These are phyloP conservation scores for Fagopyrum tataricum DNA, from an alignment of 148 eudicot species.

Conservation along the genomic window DNA sequence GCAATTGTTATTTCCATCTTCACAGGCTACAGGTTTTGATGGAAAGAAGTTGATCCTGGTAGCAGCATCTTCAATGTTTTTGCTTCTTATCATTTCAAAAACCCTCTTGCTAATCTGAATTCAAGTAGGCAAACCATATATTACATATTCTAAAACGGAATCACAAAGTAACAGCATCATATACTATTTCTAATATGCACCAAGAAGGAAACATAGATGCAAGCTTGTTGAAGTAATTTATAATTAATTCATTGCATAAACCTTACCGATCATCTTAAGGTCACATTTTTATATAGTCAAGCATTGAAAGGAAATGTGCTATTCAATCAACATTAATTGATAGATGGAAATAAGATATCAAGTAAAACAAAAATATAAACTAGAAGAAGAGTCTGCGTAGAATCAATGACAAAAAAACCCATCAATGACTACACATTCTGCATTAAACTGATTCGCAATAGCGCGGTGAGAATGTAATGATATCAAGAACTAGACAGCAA, in stretches of 20 bases:
- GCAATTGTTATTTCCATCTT: slow-evolving; percentile 14
- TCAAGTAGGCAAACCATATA: not conserved
- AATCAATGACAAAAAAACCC: not conserved
- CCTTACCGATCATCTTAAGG: not conserved
- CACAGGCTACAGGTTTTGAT: slow-evolving; percentile 19
- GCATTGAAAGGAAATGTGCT: not conserved
- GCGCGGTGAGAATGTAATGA: not conserved
- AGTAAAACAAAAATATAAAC: not conserved
- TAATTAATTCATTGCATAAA: not conserved
- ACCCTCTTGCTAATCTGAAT: slow-evolving; percentile 85
- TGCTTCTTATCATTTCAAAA: slow-evolving; percentile 68
- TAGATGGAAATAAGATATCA: not conserved
- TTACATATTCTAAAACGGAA: not conserved
- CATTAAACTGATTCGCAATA: not conserved
- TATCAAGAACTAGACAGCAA: not conserved
- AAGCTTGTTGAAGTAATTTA: not conserved
- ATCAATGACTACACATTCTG: not conserved
- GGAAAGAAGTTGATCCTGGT: slow-evolving; percentile 21
- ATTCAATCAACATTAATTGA: not conserved
- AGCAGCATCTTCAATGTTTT: slow-evolving; percentile 35
- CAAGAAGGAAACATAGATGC: not conserved
- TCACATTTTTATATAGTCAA: not conserved
- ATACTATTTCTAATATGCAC: not conserved
- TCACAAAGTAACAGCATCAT: not conserved
- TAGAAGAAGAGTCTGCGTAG: not conserved